phyloP scores from a whole-genome alignment of 2,329 filamentous ascomycete species.

The Aureobasidium lini region DNA sequence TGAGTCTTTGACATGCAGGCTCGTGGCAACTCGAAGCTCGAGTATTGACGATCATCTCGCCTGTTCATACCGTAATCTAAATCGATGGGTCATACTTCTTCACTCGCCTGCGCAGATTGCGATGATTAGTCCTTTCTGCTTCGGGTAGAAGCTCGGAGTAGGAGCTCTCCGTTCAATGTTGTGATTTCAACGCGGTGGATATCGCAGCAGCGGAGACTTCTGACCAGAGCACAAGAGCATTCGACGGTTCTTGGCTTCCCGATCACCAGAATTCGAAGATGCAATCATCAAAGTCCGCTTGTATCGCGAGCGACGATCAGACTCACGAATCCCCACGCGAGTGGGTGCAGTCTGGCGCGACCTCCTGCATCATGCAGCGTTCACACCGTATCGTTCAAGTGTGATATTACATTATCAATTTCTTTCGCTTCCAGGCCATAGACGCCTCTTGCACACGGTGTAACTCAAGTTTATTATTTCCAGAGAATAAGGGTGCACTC shows the following conservation, averaged over 20 bases:
- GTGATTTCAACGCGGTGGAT: too few species aligned
- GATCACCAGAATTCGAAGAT: not conserved
- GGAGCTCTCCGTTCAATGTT: too few species aligned
- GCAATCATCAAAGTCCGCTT: not conserved
- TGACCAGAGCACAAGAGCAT: not conserved
- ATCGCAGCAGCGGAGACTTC: not conserved
- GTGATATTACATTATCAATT: too few species aligned
- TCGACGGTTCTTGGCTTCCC: not conserved
- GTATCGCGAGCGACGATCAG: too few species aligned
- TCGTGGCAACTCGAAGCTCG: not conserved
- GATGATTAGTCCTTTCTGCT: too few species aligned
- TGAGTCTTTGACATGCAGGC: too few species aligned
- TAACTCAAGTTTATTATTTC: not conserved
- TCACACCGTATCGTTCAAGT: not conserved
- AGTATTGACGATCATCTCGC: not conserved
- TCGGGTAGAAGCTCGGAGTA: too few species aligned
- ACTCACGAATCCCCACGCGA: too few species aligned
- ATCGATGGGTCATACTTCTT: too few species aligned
- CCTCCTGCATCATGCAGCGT: not conserved
- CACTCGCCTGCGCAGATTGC: too few species aligned
- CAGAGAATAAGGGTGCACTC: not conserved
- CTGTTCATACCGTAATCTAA: not conserved
- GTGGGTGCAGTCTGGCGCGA: not conserved
- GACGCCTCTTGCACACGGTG: too few species aligned
- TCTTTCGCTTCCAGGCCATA: too few species aligned